These are phyloP conservation scores for Sugiyamaella neomexicana DNA, from an alignment of 1,139 yeast species.

Conservation along the genomic window DNA sequence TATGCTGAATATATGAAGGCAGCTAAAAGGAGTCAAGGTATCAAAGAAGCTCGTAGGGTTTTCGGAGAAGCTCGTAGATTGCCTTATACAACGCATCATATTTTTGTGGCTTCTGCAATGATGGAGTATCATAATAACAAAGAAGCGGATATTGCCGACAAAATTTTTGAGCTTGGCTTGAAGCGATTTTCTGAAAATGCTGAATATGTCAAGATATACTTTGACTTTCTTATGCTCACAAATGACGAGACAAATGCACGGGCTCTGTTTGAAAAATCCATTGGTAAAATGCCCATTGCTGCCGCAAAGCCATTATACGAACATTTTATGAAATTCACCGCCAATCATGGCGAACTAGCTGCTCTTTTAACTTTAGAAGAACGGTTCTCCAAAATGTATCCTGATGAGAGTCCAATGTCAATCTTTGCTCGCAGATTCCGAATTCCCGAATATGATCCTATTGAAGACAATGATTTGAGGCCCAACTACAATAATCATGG, in stretches of 20 bases:
- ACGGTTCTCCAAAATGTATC: slow-evolving; percentile 66
- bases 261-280: slow-evolving; percentile 72
- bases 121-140: slow-evolving; percentile 68
- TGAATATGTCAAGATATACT: slow-evolving; percentile 64
- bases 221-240: slow-evolving; percentile 67
- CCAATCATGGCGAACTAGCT: slow-evolving; percentile 61
- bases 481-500: slow-evolving; percentile 11
- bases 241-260: slow-evolving; percentile 83
- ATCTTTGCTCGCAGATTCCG: slow-evolving; percentile 45
- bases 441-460: slow-evolving; percentile 46
- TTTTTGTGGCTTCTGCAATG: slow-evolving; percentile 79
- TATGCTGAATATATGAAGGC: slow-evolving; percentile 42
- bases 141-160: slow-evolving; percentile 66
- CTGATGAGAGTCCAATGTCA: slow-evolving; percentile 43
- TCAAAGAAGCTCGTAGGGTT: slow-evolving; percentile 44
- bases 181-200: slow-evolving; percentile 55
- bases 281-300: slow-evolving; percentile 45
- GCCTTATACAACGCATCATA: slow-evolving; percentile 68
- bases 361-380: slow-evolving; percentile 66
- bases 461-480: slow-evolving; percentile 47
- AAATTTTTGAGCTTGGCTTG: slow-evolving; percentile 79
- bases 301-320: slow-evolving; percentile 48
- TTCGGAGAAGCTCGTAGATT: slow-evolving; percentile 71
- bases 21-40: slow-evolving; percentile 43
- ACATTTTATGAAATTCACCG: slow-evolving; percentile 54